Evolutionary conservation across 495 filamentous ascomycete species (phyloP).

Genomic region (Penicillium waksmanii): DNA sequence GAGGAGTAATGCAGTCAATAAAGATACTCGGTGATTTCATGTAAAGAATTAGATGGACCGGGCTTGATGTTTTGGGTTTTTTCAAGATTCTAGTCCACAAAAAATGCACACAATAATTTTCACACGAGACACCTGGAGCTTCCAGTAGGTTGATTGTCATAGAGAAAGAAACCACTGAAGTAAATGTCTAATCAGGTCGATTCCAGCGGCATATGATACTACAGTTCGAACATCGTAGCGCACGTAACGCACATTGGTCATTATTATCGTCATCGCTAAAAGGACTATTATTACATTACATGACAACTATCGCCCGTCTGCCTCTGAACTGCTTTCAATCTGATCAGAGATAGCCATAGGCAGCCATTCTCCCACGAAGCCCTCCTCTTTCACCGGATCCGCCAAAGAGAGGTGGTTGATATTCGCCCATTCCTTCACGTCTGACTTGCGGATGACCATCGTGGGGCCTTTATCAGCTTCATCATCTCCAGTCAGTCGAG

Average conservation of each 20-base stretch:
- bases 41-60: slow-evolving; percentile 32
- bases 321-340: slow-evolving; percentile 13
- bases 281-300: slow-evolving; percentile 10
- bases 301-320: slow-evolving; percentile 6
- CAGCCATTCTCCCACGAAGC: slow-evolving; percentile 46
- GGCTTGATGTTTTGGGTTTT: slow-evolving; percentile 17
- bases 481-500: slow-evolving; percentile 26
- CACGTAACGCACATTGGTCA: background rate
- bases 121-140: background rate
- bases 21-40: slow-evolving; percentile 27
- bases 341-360: slow-evolving; percentile 15
- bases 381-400: slow-evolving; percentile 54
- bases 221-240: background rate
- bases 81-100: slow-evolving; percentile 30
- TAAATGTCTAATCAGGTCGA: no score
- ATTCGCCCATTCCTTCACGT: slow-evolving; percentile 51
- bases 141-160: background rate
- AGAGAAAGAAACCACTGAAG: no score
- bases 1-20: slow-evolving; percentile 46
- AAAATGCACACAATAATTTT: slow-evolving; percentile 35
- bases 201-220: no score
- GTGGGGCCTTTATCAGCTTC: slow-evolving; percentile 37
- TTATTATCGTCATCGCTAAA: slow-evolving; percentile 4
- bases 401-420: slow-evolving; percentile 42
- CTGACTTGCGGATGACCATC: slow-evolving; percentile 48